A percentile compares a stretch with the other conserved stretches of the same genome.
phyloP scores from a whole-genome alignment of 306 rosid genomes.

The Quillaja saponaria region DNA sequence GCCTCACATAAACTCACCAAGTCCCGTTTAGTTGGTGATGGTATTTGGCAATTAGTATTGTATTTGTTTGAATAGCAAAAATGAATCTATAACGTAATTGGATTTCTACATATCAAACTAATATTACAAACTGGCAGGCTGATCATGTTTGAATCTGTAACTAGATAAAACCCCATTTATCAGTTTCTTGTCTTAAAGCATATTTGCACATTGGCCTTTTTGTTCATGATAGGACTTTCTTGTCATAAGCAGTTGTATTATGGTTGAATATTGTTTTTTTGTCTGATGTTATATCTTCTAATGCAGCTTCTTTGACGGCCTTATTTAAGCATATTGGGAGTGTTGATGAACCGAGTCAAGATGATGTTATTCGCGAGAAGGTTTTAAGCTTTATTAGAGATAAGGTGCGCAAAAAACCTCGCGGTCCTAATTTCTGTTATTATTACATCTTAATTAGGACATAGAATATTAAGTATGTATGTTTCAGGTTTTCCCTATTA shows the following conservation, averaged over 20 bases:
- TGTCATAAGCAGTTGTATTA: constrained; percentile 12
- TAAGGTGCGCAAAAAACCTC: constrained; percentile 52
- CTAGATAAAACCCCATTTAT: not conserved
- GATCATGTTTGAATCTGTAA: not conserved
- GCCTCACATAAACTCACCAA: too few relatives aligned
- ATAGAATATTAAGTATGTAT: constrained; percentile 29
- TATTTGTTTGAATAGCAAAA: constrained; percentile 6
- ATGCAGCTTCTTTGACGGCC: constrained; percentile 86
- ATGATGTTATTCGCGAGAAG: constrained; percentile 81
- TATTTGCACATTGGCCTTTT: constrained; percentile 1
- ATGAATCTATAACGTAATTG: constrained; percentile 19
- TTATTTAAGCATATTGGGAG: constrained; percentile 89
- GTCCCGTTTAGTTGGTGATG: constrained; percentile 17
- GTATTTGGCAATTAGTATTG: constrained; percentile 17
- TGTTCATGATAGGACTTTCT: constrained; percentile 1
- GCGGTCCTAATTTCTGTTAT: constrained; percentile 18
- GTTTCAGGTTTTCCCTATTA: constrained; percentile 80
- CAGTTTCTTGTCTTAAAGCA: not conserved
- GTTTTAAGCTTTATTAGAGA: constrained; percentile 85
- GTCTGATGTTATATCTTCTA: constrained; percentile 39
- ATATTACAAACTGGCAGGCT: constrained; percentile 1
- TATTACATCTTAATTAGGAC: constrained; percentile 11
- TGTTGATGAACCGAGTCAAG: constrained; percentile 74
- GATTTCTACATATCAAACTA: constrained; percentile 12
- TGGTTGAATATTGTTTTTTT: constrained; percentile 14